A percentile compares a stretch with the other conserved stretches of the same genome.
These are phyloP conservation scores for Lactifluus piperatus DNA, from an alignment of 768 basidiomycete genomes.

Conservation along the genomic window DNA sequence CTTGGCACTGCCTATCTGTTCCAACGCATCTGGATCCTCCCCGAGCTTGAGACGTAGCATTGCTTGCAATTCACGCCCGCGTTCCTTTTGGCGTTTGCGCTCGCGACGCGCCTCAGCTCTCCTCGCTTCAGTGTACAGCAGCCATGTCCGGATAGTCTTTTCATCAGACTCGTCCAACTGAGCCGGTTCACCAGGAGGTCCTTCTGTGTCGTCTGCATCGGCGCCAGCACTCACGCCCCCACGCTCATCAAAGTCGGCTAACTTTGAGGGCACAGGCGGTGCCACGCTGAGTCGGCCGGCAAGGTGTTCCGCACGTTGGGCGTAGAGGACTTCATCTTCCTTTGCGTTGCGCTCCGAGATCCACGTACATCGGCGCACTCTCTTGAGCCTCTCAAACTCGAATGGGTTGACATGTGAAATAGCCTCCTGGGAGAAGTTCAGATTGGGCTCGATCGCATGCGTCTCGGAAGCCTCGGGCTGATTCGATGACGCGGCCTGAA, in stretches of 20 bases:
- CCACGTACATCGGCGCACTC: constrained; percentile 17
- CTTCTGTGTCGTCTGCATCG: constrained; percentile 30
- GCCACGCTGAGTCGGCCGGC: constrained; percentile 16
- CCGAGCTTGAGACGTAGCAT: constrained; percentile 48
- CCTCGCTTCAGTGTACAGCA: constrained; percentile 23
- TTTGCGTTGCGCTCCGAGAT: constrained; percentile 19
- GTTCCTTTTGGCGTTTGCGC: constrained; percentile 46
- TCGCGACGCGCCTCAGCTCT: constrained; percentile 35
- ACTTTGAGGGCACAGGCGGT: constrained; percentile 15
- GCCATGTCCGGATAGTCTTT: constrained; percentile 26
- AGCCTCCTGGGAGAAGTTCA: constrained; percentile 11
- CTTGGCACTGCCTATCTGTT: constrained; percentile 23
- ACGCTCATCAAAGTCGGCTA: constrained; percentile 25
- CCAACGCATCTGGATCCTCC: constrained; percentile 21
- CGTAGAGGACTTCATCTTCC: constrained; percentile 12
- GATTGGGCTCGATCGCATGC: constrained; percentile 15
- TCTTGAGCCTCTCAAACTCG: constrained; percentile 15
- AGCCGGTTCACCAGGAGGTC: constrained; percentile 30
- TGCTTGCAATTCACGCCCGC: constrained; percentile 45
- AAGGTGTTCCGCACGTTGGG: constrained; percentile 13
- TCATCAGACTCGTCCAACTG: constrained; percentile 17
- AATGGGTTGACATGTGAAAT: constrained; percentile 4
- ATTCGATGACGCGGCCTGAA: constrained; percentile 17
- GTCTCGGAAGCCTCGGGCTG: constrained; percentile 2
- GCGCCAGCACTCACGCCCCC: constrained; percentile 23